Evolutionary conservation across 805 yeast genomes (phyloP), one percentile per base, ranked within the genome.

Genomic region (Starmerella vaccinii): DNA sequence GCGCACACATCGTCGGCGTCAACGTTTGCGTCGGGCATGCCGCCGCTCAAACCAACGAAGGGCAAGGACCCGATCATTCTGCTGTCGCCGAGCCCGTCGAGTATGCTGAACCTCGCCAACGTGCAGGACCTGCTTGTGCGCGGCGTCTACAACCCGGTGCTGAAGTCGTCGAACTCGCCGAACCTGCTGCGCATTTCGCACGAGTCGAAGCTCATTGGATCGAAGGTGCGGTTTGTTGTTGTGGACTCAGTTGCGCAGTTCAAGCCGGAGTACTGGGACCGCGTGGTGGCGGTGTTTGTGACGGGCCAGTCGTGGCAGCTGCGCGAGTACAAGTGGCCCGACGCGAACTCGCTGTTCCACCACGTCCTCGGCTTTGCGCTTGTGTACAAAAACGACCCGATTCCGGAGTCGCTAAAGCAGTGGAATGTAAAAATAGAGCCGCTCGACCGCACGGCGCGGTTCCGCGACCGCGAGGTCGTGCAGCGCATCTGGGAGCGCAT

Each of bases 301-400:
- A 90, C 97, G 10, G 99, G 99, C 12, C 98, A 92, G 69, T 74
- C 81, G 49, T 92, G 99, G 99, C 99, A 92, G 69, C 86, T 92
- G 69, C 78, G 84, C 62, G 78, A 80, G 60, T 92, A 90, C 68
- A 84, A 82, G 63, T 83, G 88, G 79, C 74, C 79, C 35, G 78
- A 81, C 49, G 96, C 98, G 2, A 79, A 82, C 53, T 72, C 72
- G 40, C 72, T 92, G 56, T 92, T 92, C 67, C 92, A 83, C 61
- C 80, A 78, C 58, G 84, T 84, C 57, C 80, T 82, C 53, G 98
- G 98, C 2, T 89, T 78, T 63, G 84, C 78, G 60, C 73, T 88
- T 58, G 74, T 80, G 40, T 88, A 79, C 67, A 76, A 76, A 53
- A 89, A 87, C 30, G 97, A 92, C 59, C 73, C 80, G 2, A 72